phyloP scores from a whole-genome alignment of 257 asterid species.

The Coffea canephora region DNA sequence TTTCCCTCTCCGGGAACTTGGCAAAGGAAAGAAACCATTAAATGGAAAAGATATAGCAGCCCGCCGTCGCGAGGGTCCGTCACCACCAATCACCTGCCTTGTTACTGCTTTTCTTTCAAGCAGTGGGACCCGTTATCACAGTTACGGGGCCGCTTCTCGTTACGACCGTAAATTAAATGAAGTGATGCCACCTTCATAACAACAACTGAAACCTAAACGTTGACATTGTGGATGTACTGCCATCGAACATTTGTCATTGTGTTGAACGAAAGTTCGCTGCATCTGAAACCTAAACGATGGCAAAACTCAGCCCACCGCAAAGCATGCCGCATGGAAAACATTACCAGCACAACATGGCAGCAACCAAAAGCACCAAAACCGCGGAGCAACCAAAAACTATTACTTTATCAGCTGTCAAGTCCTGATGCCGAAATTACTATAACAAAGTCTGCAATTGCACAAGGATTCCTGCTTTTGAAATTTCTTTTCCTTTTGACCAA shows the following conservation, averaged over 20 bases:
- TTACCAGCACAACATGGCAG: not conserved
- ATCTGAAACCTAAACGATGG: not conserved
- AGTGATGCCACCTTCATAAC: too few relatives aligned
- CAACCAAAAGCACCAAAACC: not conserved
- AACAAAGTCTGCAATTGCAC: not conserved
- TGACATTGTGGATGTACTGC: too few relatives aligned
- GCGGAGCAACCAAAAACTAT: not conserved
- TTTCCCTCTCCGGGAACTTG: not conserved
- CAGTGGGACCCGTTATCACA: not conserved
- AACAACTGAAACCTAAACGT: too few relatives aligned
- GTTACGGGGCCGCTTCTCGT: too few relatives aligned
- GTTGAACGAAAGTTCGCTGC: not conserved
- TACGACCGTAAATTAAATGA: too few relatives aligned
- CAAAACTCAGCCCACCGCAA: not conserved
- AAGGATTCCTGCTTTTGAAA: not conserved
- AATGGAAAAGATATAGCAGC: not conserved
- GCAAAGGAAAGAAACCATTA: not conserved
- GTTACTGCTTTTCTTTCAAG: not conserved
- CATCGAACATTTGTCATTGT: not conserved
- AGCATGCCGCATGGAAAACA: too few relatives aligned
- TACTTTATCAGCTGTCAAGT: not conserved
- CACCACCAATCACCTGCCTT: too few relatives aligned
- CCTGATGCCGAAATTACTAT: not conserved
- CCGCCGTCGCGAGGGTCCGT: not conserved
- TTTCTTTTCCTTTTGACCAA: constrained; percentile 7